phyloP scores from a whole-genome alignment of 345 rosid genomes.

The Linum tenue region DNA sequence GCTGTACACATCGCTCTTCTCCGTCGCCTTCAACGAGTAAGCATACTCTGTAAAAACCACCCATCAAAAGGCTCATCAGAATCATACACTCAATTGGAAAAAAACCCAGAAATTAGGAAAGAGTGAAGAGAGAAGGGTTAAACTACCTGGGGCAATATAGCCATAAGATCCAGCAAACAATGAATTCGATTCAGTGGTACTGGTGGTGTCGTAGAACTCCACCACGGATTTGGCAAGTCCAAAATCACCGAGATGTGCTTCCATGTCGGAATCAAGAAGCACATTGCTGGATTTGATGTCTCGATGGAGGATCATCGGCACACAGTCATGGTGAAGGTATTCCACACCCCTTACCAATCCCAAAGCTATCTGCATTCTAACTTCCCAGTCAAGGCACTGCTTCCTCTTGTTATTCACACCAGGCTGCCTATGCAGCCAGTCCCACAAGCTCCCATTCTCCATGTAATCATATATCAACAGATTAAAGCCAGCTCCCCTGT shows the following conservation, averaged over 20 bases:
- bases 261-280: conserved; percentile 72
- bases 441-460: conserved; percentile 94
- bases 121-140: background rate
- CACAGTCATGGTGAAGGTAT: conserved; percentile 91
- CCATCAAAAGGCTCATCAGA: background rate
- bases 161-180: conserved; percentile 94
- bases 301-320: conserved; percentile 74
- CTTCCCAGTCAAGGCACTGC: conserved; percentile 67
- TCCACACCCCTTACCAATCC: conserved; percentile 89
- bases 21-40: conserved; percentile 72
- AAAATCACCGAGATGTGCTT: conserved; percentile 90
- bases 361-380: conserved; percentile 64
- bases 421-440: conserved; percentile 61
- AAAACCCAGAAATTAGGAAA: background rate
- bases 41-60: conserved; percentile 55
- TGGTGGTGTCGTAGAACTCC: conserved; percentile 51
- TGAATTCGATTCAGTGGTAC: conserved; percentile 55
- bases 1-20: conserved; percentile 86
- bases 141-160: conserved; percentile 84
- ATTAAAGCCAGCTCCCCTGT: conserved; percentile 51
- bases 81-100: too few relatives aligned
- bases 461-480: conserved; percentile 83
- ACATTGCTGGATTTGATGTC: conserved; percentile 90
- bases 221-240: conserved; percentile 68
- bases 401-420: conserved; percentile 32